A percentile compares a stretch with the other conserved stretches of the same genome.
These are phyloP conservation scores for Backusella luteola DNA, from an alignment of 192 early-diverging fungal species.

Conservation along the genomic window DNA sequence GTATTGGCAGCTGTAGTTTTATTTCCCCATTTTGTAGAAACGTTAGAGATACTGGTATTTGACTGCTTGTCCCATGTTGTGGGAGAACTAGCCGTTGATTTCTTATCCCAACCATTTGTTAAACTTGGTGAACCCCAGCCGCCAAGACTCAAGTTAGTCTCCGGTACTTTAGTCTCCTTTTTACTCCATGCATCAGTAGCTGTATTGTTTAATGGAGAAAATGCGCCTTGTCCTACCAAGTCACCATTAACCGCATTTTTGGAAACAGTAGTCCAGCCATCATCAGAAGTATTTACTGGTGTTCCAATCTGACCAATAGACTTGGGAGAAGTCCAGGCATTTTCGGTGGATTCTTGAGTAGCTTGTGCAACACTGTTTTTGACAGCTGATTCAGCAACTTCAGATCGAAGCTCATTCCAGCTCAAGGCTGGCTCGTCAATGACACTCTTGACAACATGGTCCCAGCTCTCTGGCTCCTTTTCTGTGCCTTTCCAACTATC, in stretches of 20 bases:
- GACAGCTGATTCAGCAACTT: background rate
- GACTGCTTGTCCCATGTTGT: background rate
- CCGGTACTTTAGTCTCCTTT: background rate
- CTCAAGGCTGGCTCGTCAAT: background rate
- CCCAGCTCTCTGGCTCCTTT: background rate
- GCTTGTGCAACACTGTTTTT: background rate
- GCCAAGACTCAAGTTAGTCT: background rate
- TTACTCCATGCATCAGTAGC: background rate
- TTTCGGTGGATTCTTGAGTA: background rate
- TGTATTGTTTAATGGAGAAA: background rate
- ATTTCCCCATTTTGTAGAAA: background rate
- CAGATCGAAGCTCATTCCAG: background rate
- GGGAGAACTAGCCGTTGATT: background rate
- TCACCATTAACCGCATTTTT: background rate
- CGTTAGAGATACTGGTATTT: background rate
- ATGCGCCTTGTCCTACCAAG: background rate
- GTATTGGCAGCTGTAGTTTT: background rate
- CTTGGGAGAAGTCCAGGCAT: background rate
- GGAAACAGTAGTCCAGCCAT: background rate
- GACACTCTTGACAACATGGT: background rate
- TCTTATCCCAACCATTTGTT: background rate
- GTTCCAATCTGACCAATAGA: background rate
- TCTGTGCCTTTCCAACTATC: background rate
- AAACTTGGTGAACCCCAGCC: background rate
- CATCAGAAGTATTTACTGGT: background rate